These are phyloP conservation scores for Myxozyma kluyveri DNA, from an alignment of 805 yeast species.

Conservation along the genomic window DNA sequence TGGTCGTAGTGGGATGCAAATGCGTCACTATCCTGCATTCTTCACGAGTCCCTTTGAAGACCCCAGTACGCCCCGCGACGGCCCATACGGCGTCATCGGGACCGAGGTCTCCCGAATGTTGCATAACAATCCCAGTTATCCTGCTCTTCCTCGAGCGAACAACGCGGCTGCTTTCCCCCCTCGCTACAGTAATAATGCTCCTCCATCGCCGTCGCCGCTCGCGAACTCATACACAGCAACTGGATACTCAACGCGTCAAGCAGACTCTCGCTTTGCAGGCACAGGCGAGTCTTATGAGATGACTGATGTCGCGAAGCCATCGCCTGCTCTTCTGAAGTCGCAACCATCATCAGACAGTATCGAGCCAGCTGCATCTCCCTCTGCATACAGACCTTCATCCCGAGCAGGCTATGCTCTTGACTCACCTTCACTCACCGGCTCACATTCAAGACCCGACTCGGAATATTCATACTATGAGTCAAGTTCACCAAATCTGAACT, in stretches of 20 bases:
- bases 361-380: background rate
- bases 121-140: background rate
- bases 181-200: constrained; percentile 5
- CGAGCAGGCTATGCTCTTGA: background rate
- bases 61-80: constrained; percentile 17
- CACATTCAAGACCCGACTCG: background rate
- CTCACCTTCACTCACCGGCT: background rate
- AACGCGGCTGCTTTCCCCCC: constrained; percentile 4
- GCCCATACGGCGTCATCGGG: constrained; percentile 21
- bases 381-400: background rate
- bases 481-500: background rate
- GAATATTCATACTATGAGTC: background rate
- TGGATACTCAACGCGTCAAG: too few species aligned
- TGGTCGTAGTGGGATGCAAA: too few species aligned
- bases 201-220: constrained; percentile 4
- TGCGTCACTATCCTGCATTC: constrained; percentile 5
- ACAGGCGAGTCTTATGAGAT: constrained; percentile 22
- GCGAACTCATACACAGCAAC: background rate
- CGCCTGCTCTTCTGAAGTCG: background rate
- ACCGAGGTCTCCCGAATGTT: constrained; percentile 2
- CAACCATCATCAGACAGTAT: background rate
- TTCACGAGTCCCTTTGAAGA: constrained; percentile 9
- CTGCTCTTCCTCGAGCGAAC: background rate
- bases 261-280: too few species aligned
- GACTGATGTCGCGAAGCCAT: constrained; percentile 12